Conservation (phyloP, 768 basidiomycete genomes). For the Lenzites betulinus region DNA sequence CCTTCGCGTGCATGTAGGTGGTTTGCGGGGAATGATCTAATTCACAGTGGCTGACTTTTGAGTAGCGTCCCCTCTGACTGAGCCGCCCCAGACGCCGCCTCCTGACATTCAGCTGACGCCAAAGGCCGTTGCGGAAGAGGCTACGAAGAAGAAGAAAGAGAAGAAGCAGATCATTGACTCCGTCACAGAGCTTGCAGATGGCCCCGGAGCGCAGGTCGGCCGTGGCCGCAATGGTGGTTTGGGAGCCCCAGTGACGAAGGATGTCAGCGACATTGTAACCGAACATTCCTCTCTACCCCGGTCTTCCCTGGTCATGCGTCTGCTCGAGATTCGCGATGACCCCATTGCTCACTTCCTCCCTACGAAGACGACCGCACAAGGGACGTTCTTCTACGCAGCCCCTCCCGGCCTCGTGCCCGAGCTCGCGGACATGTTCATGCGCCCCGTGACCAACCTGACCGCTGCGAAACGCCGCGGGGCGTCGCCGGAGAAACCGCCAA, state of each 20-base stretch:
- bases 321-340: conserved; percentile 83
- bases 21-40: not conserved
- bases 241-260: conserved; percentile 53
- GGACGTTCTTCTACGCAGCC: conserved; percentile 78
- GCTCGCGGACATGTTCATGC: conserved; percentile 81
- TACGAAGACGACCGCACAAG: conserved; percentile 69
- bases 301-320: conserved; percentile 81
- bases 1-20: conserved; percentile 72
- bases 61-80: conserved; percentile 74
- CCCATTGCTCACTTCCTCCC: conserved; percentile 87
- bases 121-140: conserved; percentile 46
- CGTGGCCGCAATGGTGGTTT: conserved; percentile 56
- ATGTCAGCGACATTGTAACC: conserved; percentile 71
- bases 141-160: conserved; percentile 54
- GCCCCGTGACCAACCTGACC: conserved; percentile 55
- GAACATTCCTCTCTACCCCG: conserved; percentile 86
- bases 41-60: conserved; percentile 4
- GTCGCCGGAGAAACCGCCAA: conserved; percentile 54
- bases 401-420: conserved; percentile 85
- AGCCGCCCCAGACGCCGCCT: conserved; percentile 77
- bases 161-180: conserved; percentile 91
- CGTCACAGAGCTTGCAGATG: conserved; percentile 81
- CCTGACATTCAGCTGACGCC: conserved; percentile 55
- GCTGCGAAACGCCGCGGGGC: conserved; percentile 61
- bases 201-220: conserved; percentile 53